Evolutionary conservation across 345 rosid species (phyloP).

Genomic region (Anacardium occidentale): DNA sequence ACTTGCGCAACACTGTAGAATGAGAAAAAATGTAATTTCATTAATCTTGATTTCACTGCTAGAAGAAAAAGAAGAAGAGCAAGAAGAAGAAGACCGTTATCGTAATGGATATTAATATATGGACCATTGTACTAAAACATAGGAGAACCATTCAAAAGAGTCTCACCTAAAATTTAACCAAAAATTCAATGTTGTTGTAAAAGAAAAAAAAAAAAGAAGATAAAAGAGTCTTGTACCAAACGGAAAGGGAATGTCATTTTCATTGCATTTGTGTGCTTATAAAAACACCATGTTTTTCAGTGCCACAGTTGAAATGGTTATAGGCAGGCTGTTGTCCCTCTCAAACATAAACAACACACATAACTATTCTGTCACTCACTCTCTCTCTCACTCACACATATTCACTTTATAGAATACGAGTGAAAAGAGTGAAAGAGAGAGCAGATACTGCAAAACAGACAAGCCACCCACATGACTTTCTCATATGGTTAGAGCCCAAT

Average conservation of each 20-base stretch:
- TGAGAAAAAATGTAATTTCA: too few species aligned
- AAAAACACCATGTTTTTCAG: conserved; percentile 68
- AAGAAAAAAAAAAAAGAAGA: conserved; percentile 4
- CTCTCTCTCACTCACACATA: conserved; percentile 36
- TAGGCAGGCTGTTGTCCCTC: conserved; percentile 50
- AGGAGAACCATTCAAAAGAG: conserved; percentile 32
- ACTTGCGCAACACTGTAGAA: not conserved
- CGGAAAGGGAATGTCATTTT: conserved; percentile 38
- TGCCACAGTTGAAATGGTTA: conserved; percentile 57
- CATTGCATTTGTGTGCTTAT: conserved; percentile 46
- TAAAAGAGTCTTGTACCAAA: not conserved
- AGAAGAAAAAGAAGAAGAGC: not conserved
- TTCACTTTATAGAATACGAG: conserved; percentile 29
- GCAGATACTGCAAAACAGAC: conserved; percentile 9
- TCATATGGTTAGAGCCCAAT: conserved; percentile 24
- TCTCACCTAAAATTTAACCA: conserved; percentile 33
- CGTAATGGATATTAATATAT: conserved; percentile 4
- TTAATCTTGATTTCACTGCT: too few species aligned
- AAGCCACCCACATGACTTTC: conserved; percentile 19
- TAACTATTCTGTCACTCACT: conserved; percentile 24
- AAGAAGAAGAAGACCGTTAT: not conserved
- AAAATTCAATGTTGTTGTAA: conserved; percentile 23
- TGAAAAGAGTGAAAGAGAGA: conserved; percentile 15
- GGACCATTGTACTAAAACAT: conserved; percentile 38
- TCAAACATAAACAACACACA: conserved; percentile 41